Conservation (phyloP, 2,329 filamentous ascomycete species). For the Colletotrichum gigasporum region DNA sequence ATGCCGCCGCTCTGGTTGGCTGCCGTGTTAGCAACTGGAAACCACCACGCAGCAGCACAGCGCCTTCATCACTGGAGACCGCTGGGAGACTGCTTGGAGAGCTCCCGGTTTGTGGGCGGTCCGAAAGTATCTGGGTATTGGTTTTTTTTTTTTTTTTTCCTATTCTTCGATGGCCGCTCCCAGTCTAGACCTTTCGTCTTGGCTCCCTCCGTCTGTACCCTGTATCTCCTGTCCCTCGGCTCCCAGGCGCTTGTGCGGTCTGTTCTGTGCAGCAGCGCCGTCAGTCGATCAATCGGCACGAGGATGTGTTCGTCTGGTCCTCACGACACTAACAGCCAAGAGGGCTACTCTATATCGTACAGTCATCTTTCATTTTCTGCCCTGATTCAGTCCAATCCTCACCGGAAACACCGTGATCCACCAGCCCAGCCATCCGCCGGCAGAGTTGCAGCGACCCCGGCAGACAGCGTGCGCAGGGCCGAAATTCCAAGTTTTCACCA, state of each 20-base stretch:
- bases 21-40: constrained; percentile 11
- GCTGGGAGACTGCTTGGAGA: neutral
- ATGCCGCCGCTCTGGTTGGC: neutral
- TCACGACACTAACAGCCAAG: neutral
- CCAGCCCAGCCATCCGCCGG: constrained; percentile 14
- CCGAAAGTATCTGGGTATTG: too few species aligned
- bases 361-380: neutral
- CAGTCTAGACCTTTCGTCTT: neutral
- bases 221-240: too few species aligned
- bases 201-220: constrained; percentile 14
- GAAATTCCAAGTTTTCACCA: constrained; percentile 24
- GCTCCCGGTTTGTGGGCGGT: constrained; percentile 13
- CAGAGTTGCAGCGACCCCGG: constrained; percentile 26
- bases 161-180: neutral
- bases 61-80: neutral
- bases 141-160: neutral
- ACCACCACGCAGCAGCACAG: constrained; percentile 1
- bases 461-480: constrained; percentile 8
- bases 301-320: neutral
- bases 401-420: constrained; percentile 21
- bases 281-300: too few species aligned
- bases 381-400: constrained; percentile 19
- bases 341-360: neutral
- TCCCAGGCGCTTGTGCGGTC: too few species aligned
- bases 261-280: too few species aligned